Base-by-base conservation (phyloP, 768 basidiomycete genomes). In the Leccinum variicolor region DNA sequence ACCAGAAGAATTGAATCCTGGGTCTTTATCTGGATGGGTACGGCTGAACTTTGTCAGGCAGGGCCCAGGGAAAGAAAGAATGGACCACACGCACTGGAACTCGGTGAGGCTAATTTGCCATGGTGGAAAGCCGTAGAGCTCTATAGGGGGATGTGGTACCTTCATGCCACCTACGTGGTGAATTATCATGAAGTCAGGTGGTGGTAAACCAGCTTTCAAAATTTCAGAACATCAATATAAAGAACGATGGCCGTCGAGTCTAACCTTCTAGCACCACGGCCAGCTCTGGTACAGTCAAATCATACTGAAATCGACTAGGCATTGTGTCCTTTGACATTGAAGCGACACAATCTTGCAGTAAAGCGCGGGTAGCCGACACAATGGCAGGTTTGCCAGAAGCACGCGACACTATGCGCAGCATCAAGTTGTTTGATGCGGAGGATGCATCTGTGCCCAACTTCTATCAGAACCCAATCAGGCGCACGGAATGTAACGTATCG, bases 21-120 rank as follows among this genome's bases (percentile, higher is more conserved):
- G 39, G 14, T 14, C 26, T 26, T 65, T 67, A 48, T 67, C 60
- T 15, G 57, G 60, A 41, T 54, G 58, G 2, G 70, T 72, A 26
- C 62, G 62, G 36, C 71, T 72, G 50, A 57, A 17, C 17, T 1
- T 28, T 15, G 19, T 46, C 31, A 26, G 48, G 63, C 29, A 65
- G 57, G 54, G 55, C 14, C 21, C 31, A 6, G 15, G 49, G 54
- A 10, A 39, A 36, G 50, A 33, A 50, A 52, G 3, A 14, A 34
- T 10, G 3, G 7, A 10, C 7, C 23, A 48, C 11, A 73, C 87
- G 73, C 67, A 92, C 91, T 85, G 80, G 59, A 93, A 84, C 70
- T 93, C 91, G 47, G 89, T 89, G 43, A 93, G 73, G 55, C 86
- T 77, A n/a, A 85, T 82, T 64, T 93, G 91, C 90, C 91, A 93